phyloP scores from a whole-genome alignment of 108 stramenopile genomes.

The Fragilaria crotonensis region DNA sequence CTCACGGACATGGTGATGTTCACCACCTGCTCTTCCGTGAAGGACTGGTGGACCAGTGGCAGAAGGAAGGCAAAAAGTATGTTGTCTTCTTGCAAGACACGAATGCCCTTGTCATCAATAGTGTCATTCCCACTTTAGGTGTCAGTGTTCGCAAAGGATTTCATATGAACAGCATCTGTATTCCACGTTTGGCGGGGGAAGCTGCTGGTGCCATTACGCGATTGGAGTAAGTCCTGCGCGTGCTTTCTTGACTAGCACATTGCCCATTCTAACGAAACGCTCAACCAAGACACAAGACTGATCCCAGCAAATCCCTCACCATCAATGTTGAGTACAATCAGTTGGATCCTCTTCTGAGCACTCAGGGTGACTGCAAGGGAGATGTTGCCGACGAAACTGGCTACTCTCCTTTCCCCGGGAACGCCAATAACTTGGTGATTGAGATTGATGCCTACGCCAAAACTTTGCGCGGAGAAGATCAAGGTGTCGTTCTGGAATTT shows the following conservation, averaged over 20 bases:
- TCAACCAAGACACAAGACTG: constrained; percentile 89
- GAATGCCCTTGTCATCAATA: constrained; percentile 94
- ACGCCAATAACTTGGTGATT: constrained; percentile 96
- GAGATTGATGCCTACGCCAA: constrained; percentile 73
- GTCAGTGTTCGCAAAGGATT: constrained; percentile 81
- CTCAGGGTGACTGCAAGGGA: constrained; percentile 76
- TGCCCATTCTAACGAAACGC: no score
- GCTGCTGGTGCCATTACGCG: constrained; percentile 97
- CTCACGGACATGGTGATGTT: constrained; percentile 99
- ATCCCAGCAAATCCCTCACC: constrained; percentile 81
- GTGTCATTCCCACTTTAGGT: constrained; percentile 90
- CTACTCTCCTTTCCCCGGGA: constrained; percentile 94
- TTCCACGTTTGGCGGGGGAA: constrained; percentile 95
- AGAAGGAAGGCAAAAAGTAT: constrained; percentile 72
- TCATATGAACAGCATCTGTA: constrained; percentile 96
- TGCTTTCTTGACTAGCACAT: no score
- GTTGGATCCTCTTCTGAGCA: constrained; percentile 91
- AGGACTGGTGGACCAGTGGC: constrained; percentile 83
- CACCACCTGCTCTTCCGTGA: constrained; percentile 86
- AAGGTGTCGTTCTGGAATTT: constrained; percentile 96
- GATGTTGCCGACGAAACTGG: constrained; percentile 94
- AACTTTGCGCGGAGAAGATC: constrained; percentile 70
- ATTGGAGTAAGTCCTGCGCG: constrained; percentile 86
- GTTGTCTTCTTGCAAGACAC: constrained; percentile 99
- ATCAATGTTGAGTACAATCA: constrained; percentile 99